A percentile compares a stretch with the other conserved stretches of the same genome.
Conservation (phyloP, 345 rosid genomes). For the Populus euphratica region DNA sequence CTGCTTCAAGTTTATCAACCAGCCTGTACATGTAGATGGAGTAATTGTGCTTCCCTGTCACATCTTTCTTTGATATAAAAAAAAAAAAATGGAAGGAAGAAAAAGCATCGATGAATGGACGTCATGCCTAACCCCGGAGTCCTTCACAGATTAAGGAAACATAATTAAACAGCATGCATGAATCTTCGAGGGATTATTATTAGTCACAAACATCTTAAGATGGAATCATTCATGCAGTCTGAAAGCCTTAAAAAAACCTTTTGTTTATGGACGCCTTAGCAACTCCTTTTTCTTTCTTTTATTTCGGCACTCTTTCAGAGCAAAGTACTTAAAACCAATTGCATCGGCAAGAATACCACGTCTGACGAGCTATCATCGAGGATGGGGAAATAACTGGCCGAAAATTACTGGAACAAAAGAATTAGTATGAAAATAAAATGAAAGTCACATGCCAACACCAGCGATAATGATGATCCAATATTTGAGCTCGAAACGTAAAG, state of each 20-base stretch:
- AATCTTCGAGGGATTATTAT: not conserved
- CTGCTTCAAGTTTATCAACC: not conserved
- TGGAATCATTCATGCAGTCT: not conserved
- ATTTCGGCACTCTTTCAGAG: not conserved
- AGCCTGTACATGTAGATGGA: not conserved
- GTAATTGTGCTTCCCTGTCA: not conserved
- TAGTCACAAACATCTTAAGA: too few species aligned
- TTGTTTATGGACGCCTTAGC: not conserved
- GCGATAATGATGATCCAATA: not conserved
- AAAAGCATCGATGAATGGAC: not conserved
- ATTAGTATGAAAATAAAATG: not conserved
- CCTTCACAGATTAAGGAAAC: not conserved
- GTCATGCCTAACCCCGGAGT: not conserved
- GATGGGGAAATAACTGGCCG: not conserved
- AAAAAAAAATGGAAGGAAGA: not conserved
- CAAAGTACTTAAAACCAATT: not conserved
- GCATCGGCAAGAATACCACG: not conserved
- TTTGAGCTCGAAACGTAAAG: too few species aligned
- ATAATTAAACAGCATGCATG: not conserved
- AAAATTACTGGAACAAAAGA: not conserved
- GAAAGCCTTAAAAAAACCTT: not conserved
- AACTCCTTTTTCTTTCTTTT: not conserved
- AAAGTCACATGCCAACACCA: not conserved
- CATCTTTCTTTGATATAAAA: not conserved
- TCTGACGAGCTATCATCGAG: not conserved